A percentile compares a stretch with the other conserved stretches of the same genome.
Conservation (phyloP, 129 eudicot genomes). For the Oenanthe sinensis region DNA sequence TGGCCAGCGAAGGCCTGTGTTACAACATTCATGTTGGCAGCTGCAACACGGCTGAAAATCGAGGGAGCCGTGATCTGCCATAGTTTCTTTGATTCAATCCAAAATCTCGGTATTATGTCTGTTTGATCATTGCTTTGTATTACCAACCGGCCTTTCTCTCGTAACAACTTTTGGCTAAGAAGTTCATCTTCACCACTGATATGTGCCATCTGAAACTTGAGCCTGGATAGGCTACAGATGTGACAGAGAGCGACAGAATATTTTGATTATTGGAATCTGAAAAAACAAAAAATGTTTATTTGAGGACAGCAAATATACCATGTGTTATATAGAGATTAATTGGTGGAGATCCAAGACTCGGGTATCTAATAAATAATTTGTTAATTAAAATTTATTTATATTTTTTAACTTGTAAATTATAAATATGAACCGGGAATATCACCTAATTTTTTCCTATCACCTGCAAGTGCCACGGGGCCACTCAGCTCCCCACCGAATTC, state of each 20-base stretch:
- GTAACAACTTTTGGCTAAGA: neutral
- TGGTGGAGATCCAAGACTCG: neutral
- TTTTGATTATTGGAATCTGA: too few relatives aligned
- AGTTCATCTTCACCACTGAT: neutral
- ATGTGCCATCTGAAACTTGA: neutral
- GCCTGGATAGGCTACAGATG: neutral
- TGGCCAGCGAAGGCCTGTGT: conserved; percentile 36
- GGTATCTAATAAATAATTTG: too few relatives aligned
- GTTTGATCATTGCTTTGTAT: neutral
- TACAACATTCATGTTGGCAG: conserved; percentile 19
- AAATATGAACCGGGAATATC: too few relatives aligned
- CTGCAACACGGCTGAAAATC: conserved; percentile 25
- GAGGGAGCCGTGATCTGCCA: conserved; percentile 44
- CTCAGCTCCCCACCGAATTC: too few relatives aligned
- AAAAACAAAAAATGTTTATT: neutral
- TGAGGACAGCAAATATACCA: neutral
- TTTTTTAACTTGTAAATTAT: too few relatives aligned
- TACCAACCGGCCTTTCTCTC: neutral
- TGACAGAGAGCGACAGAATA: neutral
- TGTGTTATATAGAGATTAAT: neutral
- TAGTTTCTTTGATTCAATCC: conserved; percentile 28
- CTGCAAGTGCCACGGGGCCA: too few relatives aligned
- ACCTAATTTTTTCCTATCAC: too few relatives aligned
- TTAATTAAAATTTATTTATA: too few relatives aligned
- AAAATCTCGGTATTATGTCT: neutral